Evolutionary conservation across 768 basidiomycete species (phyloP), one percentile per base, ranked within the genome.

Genomic region (Trichaptum fuscoviolaceum): DNA sequence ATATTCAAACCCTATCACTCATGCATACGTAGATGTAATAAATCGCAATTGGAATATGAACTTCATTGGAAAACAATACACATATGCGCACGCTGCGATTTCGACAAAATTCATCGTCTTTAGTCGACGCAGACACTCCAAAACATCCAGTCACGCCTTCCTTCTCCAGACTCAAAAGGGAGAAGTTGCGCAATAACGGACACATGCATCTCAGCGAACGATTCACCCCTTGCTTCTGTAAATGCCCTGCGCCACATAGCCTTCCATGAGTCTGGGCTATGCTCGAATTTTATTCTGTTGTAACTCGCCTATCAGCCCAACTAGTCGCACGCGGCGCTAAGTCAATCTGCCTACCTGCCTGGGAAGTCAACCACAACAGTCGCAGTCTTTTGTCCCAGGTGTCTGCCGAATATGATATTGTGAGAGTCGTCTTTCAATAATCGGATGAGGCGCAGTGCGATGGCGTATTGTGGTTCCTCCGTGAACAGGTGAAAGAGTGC

Each of bases 401-500:
- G 78, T n/a, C 74, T 63, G 1, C 77, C 78, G 64, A 79, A 79
- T 27, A 78, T 64, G 34, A 78, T 60, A 0, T 71, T 69, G 4
- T 73, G 73, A 2, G 68, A 65, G 7, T 59, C 30, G 15, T 70
- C 64, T 25, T 73, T 71, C n/a, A 77, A 63, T 0, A 79, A 66
- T 9, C 34, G 58, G 1, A 66, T 70, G 10, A 79, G 66, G 7
- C 76, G 72, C 12, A 73, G 62, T 0, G 77, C 77, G 20, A 77
- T 70, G 7, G 66, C 73, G n/a, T 72, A 67, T 67, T 79, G 78
- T 58, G 72, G 74, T 20, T 69, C 60, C 67, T 75, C 73, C 67
- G 75, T 73, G 64, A 76, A 77, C 18, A 78, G 70, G 63, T 79
- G 75, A 68, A 79, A 79, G 10, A 79, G 67, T 15, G 77, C 74